Percentiles rank a stretch among this genome's conserved stretches.
These are phyloP conservation scores for Xerocomus spinulosus DNA, from an alignment of 768 basidiomycete genomes.

Conservation along the genomic window DNA sequence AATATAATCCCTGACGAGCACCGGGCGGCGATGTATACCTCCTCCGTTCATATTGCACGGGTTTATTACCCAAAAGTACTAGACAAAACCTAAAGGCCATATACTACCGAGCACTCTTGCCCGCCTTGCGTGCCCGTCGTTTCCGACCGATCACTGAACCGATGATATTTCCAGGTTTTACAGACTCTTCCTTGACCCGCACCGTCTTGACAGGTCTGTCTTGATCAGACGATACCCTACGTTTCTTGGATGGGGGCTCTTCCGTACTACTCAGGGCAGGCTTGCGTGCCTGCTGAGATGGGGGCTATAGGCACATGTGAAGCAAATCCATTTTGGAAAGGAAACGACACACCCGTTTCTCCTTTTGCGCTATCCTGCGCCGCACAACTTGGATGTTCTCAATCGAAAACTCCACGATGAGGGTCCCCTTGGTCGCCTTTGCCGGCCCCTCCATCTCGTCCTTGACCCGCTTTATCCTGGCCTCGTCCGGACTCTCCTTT, in stretches of 20 bases:
- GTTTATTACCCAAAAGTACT: neutral
- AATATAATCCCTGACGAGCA: too few relatives aligned
- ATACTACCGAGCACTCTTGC: constrained; percentile 17
- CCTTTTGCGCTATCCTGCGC: constrained; percentile 55
- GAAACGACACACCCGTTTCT: constrained; percentile 22
- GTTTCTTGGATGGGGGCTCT: constrained; percentile 41
- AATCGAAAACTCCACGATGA: constrained; percentile 95
- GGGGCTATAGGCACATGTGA: constrained; percentile 3
- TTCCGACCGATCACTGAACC: constrained; percentile 79
- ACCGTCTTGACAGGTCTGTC: constrained; percentile 24
- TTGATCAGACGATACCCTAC: constrained; percentile 26
- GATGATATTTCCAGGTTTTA: constrained; percentile 39
- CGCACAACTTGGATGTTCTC: constrained; percentile 91
- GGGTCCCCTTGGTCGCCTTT: constrained; percentile 42
- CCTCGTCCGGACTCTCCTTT: constrained; percentile 44
- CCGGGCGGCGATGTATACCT: too few relatives aligned
- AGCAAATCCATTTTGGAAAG: neutral
- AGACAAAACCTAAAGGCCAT: neutral
- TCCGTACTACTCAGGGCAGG: constrained; percentile 13
- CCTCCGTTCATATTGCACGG: neutral
- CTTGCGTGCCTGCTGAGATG: constrained; percentile 1
- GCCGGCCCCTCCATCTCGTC: constrained; percentile 42
- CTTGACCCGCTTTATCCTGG: constrained; percentile 55
- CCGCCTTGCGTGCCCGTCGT: constrained; percentile 58
- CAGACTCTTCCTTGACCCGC: constrained; percentile 13